phyloP scores from a whole-genome alignment of 139 green algal species.

The Klebsormidium nitens region DNA sequence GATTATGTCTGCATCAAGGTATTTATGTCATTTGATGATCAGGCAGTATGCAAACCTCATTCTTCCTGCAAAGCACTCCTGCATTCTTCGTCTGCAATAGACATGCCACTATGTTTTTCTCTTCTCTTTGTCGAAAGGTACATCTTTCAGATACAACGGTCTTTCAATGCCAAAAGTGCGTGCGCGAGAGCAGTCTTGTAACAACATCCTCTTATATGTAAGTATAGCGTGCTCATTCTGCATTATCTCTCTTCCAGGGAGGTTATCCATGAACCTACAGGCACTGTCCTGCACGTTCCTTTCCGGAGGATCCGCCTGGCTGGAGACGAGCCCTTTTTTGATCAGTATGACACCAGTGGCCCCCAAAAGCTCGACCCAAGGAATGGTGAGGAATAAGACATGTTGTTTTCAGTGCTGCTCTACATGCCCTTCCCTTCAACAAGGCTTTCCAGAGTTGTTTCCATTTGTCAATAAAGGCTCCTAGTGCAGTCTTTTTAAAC shows the following conservation, averaged over 20 bases:
- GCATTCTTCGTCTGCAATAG: not conserved
- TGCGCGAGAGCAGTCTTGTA: not conserved
- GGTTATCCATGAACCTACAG: constrained; percentile 16
- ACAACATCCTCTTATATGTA: not conserved
- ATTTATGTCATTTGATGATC: too few species aligned
- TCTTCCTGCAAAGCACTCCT: constrained; percentile 1
- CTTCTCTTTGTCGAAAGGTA: constrained; percentile 1
- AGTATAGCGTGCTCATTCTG: not conserved
- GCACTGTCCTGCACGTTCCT: constrained; percentile 57
- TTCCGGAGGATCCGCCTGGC: constrained; percentile 75
- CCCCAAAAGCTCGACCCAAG: constrained; percentile 56
- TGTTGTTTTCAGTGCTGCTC: too few species aligned
- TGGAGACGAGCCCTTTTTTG: constrained; percentile 66
- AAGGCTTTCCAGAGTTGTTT: too few species aligned
- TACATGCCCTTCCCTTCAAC: too few species aligned
- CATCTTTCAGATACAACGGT: constrained; percentile 8
- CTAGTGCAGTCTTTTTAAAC: too few species aligned
- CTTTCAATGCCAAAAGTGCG: not conserved
- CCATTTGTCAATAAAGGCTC: too few species aligned
- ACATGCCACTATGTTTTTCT: constrained; percentile 11
- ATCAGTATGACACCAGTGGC: constrained; percentile 87
- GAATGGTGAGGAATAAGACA: constrained; percentile 17
- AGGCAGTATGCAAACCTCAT: too few species aligned
- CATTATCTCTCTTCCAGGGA: constrained; percentile 18
- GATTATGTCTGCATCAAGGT: too few species aligned